A percentile compares a stretch with the other conserved stretches of the same genome.
Evolutionary conservation across 179 eudicot genomes (phyloP).

Genomic region (Beta macrorhiza): DNA sequence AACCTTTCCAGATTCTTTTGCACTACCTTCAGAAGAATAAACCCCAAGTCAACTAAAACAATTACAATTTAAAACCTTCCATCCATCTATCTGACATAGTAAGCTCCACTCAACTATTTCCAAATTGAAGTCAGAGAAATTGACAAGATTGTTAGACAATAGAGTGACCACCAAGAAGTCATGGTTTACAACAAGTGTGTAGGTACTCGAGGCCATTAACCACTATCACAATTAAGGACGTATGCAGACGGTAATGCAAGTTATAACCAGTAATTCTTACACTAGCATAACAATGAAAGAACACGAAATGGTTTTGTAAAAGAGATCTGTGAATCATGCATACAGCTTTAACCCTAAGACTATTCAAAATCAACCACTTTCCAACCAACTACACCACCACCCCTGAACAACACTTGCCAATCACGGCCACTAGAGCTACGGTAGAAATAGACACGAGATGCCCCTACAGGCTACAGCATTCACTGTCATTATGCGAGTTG

Average conservation of each 20-base stretch:
- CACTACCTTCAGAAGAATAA: conserved; percentile 46
- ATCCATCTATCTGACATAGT: neutral
- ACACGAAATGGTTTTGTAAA: neutral
- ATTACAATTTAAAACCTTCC: neutral
- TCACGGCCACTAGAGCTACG: too few relatives aligned
- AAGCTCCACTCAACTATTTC: neutral
- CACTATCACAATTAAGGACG: neutral
- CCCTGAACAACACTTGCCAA: too few relatives aligned
- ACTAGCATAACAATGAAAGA: neutral
- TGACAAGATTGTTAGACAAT: neutral
- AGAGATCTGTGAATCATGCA: neutral
- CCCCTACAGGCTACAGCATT: too few relatives aligned
- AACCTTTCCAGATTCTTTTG: conserved; percentile 76
- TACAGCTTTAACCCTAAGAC: neutral
- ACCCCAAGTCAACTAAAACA: neutral
- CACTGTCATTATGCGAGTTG: too few relatives aligned
- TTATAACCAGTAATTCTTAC: neutral
- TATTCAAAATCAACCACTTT: neutral
- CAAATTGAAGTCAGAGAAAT: neutral
- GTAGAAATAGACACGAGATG: too few relatives aligned
- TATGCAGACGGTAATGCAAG: neutral
- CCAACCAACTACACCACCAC: neutral
- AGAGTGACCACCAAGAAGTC: neutral
- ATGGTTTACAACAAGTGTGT: neutral
- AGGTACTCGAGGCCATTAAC: neutral